Base-by-base conservation (phyloP, 75 land plant genomes). In the Picea sitchensis region DNA sequence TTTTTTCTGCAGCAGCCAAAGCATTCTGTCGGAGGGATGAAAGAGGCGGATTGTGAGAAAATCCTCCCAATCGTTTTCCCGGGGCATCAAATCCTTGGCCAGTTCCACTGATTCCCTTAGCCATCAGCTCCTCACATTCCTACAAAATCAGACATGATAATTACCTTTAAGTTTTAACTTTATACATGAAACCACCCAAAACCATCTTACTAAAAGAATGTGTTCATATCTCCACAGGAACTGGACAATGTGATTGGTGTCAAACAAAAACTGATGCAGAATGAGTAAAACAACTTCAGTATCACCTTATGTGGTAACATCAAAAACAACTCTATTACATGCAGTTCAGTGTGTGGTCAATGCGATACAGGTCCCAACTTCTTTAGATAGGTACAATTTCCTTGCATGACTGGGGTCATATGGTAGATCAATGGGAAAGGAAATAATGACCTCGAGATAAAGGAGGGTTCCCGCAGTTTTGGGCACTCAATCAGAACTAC, bases 91-190 rank as follows among this genome's bases (percentile, higher is more conserved):
- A 96, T 34, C 97, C 97, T 83, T 94, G 78, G 21, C 89, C 97
- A 54, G 97, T 88, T 14, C 99, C 97, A 79, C 82, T 86, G 56
- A 96, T 85, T 71, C 99, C 99, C 76, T 94, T 94, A 31, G 86
- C 75, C 75, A 92, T 87, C 8, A 96, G 78, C 77, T 94, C 99
- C 78, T 96, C 99, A 75, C 93, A 96, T 78, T 96, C 99, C 99
- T 96, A 73, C 76, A 86, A 11, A 23, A 62, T 58, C 41, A 75
- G 41, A 78, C 41, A 81, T 18, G 58, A 58, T 7, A 38, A 68
- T 36, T n/a, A 64, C 31, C 34, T 68, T 32, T 36, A 38, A 38
- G 41, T 38, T 2, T 38, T 38, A 38, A 38, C 5, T 3, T 38
- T 38, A 38, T 38, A 38, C 41, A 38, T 38, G 41, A 38, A 38